Base-by-base conservation (phyloP, 305 asterid genomes). In the Ilex paraguariensis region DNA sequence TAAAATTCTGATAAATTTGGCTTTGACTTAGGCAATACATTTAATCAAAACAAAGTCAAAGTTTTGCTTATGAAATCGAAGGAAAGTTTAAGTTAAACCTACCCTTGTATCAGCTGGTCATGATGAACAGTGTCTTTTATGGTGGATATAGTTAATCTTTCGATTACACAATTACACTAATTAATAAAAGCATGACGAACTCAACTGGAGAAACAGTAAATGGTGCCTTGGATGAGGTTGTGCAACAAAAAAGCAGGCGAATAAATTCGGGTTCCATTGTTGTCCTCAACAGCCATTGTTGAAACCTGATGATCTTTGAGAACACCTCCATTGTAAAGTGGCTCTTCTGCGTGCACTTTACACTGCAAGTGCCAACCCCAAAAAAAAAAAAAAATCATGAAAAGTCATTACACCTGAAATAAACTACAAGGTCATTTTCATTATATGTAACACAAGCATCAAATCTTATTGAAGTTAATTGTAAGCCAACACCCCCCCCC, bases 131-230 rank as follows among this genome's bases (percentile, higher is more conserved):
- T 3, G 4, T 49, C 5, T 7, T 49, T 12, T 12, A 4, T 5
- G 13, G 53, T 4, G 5, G 4, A 7, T 49, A 7, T 4, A 49
- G 16, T 12, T 5, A 49, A 7, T 4, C 16, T 7, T 49, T 49
- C 53, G 7, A 49, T 49, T 7, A 5, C 15, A n/a, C 16, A 49
- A 5, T 11, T 2, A 12, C 16, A 7, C 13, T 7, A 7, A 45
- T 45, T 7, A 7, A 49, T 49, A 49, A 49, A 49, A 12, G 5
- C 16, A 4, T 49, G 56, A 52, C 16, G 10, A 8, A 52, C 56
- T 52, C 30, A 52, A 52, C 56, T 74, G 76, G 97, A 90, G 50
- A 90, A 87, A 65, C 88, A 83, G 58, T 84, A 87, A 40, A 60
- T 73, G 63, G 77, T 73, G 70, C 64, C 79, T 3, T 58, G 44